Evolutionary conservation across 2,329 filamentous ascomycete genomes (phyloP), one percentile per base, ranked within the genome.

Genomic region (Emmonsia crescens): DNA sequence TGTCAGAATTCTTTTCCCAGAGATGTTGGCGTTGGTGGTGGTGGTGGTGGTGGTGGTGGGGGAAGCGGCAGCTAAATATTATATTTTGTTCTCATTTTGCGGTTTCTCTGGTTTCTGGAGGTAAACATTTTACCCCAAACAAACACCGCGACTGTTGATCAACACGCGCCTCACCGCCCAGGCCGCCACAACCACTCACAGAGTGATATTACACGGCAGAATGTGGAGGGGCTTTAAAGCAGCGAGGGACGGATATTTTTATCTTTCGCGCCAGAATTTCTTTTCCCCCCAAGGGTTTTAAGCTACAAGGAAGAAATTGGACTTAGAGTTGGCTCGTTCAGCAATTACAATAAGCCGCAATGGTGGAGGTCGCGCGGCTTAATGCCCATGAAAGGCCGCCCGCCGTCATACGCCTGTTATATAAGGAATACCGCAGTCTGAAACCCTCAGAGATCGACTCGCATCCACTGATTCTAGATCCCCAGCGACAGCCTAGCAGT

Each of bases 361-460:
- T 75, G 73, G 68, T 70, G 44, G 71, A 68, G 42, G 74, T 75
- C 51, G 69, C 72, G 64, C 67, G 67, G 44, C 78, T 92, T 2
- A 88, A 96, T 74, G 87, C 91, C 33, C 85, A 93, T 72, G 85
- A 91, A 73, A 85, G 86, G 68, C 89, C 91, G 1, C 89, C 91
- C 2, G 83, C 86, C 14, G 74, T 79, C 57, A 79, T 96, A 66
- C 85, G 86, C 64, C 77, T 82, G 54, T 77, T 85, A 60, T 96
- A 91, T 83, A 96, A 96, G 73, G 77, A 77, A 49, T 90, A 87
- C 67, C 85, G 87, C 29, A 87, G 83, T 65, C 79, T 84, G 44
- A 81, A 85, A 0, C 74, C 80, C 2, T 68, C 75, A 8, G 77
- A 79, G 1, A 73, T 89, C n/a, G 68, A 79, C 6, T 67, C 76